Evolutionary conservation across 345 rosid species (phyloP), one percentile per base, ranked within the genome.

Genomic region (Capsella bursapastoris): DNA sequence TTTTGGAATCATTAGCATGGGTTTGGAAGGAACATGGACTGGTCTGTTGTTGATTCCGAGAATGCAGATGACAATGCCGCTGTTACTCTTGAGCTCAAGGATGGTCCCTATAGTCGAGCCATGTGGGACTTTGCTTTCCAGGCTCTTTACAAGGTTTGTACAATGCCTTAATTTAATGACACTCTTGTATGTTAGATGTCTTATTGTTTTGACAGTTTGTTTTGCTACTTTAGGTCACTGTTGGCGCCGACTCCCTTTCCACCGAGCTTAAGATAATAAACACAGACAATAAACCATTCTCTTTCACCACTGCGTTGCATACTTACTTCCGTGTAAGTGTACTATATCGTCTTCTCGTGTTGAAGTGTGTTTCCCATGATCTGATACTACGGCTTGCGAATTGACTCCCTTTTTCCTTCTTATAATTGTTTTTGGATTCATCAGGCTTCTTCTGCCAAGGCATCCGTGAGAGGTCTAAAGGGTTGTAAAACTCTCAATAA

Each of bases 121-220:
- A 94, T 94, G 92, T 94, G 98, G 98, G 96, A 91, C 82, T 91
- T 80, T 79, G 79, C 92, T 82, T 94, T 94, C 79, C 89, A 80
- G 57, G 97, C 96, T 75, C 75, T 84, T 47, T 91, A 79, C 86
- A 94, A 90, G 95, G 97, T 83, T 50, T 34, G 43, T 69, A 3
- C 50, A 25, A 51, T 41, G 22, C 32, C 49, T 55, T 49, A 0
- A 10, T 8, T 34, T 10, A 10, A n/a, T 51, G 38, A 2, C 18
- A n/a, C 51, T 76, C 75, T 6, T 64, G 48, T 44, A 49, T 64
- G 32, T 57, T 40, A 16, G 0, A 5, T 69, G 6, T 57, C 61
- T 5, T 57, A 16, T 52, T 63, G 28, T 22, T 56, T 49, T 83
- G 48, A 66, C 40, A 60, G 60, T 52, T 60, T 43, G 10, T 32